phyloP scores from a whole-genome alignment of 2,329 filamentous ascomycete genomes.

The Ophiostoma sp. region DNA sequence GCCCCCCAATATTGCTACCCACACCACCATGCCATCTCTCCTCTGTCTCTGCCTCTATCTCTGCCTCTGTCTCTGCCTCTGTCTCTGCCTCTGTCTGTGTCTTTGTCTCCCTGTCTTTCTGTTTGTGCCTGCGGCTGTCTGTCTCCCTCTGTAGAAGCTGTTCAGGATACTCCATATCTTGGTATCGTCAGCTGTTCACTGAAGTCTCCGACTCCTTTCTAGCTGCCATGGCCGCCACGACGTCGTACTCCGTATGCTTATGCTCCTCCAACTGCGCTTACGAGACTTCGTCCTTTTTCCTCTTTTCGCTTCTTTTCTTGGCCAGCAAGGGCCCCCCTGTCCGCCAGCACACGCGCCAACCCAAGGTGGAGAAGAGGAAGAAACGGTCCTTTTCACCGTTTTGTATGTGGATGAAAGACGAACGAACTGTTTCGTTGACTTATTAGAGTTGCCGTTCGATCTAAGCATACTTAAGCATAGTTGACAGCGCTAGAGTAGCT shows the following conservation, averaged over 20 bases:
- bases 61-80: background rate
- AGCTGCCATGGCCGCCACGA: too few species aligned
- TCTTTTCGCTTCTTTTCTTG: constrained; percentile 9
- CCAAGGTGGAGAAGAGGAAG: constrained; percentile 1
- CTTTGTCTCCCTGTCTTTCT: background rate
- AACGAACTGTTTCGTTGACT: background rate
- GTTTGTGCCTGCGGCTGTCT: too few species aligned
- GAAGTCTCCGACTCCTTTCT: too few species aligned
- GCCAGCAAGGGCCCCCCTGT: background rate
- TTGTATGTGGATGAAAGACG: background rate
- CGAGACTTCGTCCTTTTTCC: background rate
- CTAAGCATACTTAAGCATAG: background rate
- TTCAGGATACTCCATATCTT: too few species aligned
- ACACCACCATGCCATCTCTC: background rate
- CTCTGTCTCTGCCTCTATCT: background rate
- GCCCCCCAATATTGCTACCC: constrained; percentile 3
- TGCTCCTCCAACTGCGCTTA: background rate
- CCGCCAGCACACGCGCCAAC: constrained; percentile 2
- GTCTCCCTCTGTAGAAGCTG: too few species aligned
- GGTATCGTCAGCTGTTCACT: too few species aligned
- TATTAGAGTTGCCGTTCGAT: background rate
- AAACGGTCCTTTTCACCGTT: background rate
- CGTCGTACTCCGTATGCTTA: too few species aligned
- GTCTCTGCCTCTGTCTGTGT: background rate
- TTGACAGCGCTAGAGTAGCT: too few species aligned